Percentiles rank a stretch among this genome's conserved stretches.
Conservation (phyloP, 2,329 filamentous ascomycete genomes). For the Blastomyces parvus region DNA sequence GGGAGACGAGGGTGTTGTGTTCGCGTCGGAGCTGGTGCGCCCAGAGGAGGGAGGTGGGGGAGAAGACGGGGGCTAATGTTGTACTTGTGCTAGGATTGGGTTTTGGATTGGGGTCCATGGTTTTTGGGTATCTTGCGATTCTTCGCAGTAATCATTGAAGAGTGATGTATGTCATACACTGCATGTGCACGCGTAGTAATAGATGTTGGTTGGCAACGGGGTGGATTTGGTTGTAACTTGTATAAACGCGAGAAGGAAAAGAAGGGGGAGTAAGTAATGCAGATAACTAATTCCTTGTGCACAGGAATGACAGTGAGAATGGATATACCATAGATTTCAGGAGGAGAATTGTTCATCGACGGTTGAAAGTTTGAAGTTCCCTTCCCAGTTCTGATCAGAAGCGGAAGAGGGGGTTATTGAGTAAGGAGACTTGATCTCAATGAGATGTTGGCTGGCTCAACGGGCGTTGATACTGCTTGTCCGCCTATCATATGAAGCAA, state of each 20-base stretch:
- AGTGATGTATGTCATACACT: no score
- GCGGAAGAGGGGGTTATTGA: background rate
- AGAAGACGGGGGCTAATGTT: conserved; percentile 7
- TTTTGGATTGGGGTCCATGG: conserved; percentile 4
- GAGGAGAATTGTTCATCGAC: background rate
- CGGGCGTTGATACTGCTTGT: background rate
- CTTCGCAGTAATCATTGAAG: background rate
- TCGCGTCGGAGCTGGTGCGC: conserved; percentile 32
- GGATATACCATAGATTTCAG: background rate
- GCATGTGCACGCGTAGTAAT: background rate
- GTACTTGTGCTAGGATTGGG: conserved; percentile 9
- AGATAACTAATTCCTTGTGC: no score
- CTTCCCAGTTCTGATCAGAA: background rate
- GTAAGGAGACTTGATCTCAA: background rate
- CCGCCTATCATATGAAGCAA: no score
- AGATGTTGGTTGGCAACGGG: background rate
- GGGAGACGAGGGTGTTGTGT: conserved; percentile 25
- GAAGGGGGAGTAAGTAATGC: no score
- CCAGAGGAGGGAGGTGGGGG: conserved; percentile 27
- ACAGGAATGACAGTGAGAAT: no score
- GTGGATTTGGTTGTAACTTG: background rate
- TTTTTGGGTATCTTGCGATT: background rate
- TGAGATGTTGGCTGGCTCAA: background rate
- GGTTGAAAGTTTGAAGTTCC: no score
- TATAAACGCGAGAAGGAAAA: background rate